Base-by-base conservation (phyloP, 345 rosid genomes). In the Ailanthus altissimus region DNA sequence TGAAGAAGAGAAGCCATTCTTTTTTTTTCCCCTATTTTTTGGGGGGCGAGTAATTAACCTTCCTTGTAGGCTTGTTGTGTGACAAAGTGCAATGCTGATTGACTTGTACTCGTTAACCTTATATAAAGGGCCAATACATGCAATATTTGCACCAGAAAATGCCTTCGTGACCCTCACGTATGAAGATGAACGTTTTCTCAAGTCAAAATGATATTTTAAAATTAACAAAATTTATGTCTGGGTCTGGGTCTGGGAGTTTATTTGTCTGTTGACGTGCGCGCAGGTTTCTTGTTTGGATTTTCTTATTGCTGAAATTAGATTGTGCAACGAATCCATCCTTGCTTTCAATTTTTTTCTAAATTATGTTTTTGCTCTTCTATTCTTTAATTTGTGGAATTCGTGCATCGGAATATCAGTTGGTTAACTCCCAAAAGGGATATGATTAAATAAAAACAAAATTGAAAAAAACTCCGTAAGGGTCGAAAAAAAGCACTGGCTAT, bases 91-190 rank as follows among this genome's bases (percentile, higher is more conserved):
- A 56, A 4, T 28, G 59, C 51, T 38, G 6, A 63, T 51, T 43
- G 67, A 32, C 67, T 73, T 36, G 46, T 11, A 60, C 18, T 42
- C 32, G 36, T 56, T 57, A 50, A n/a, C 50, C 32, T 46, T 75
- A 57, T 73, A 67, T 51, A 77, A 57, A 21, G 68, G 8, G 13
- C 62, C n/a, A 40, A 21, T 49, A 46, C 60, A 49, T 74, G 56
- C 60, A 18, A 63, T 21, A 38, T 4, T 15, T 26, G 32, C 70
- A 74, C 32, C 25, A 16, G 25, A n/a, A 53, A 78, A 70, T 64
- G 71, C 53, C 80, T 79, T 76, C 77, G 86, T 85, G 88, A 79
- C 81, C 25, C 56, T 78, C 88, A 85, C 88, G n/a, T n/a, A n/a
- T n/a, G 84, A 83, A 85, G 75, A 21, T 43, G 38, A 28, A 53